Conservation (phyloP, 2,329 filamentous ascomycete genomes). For the Blastomyces silverae region DNA sequence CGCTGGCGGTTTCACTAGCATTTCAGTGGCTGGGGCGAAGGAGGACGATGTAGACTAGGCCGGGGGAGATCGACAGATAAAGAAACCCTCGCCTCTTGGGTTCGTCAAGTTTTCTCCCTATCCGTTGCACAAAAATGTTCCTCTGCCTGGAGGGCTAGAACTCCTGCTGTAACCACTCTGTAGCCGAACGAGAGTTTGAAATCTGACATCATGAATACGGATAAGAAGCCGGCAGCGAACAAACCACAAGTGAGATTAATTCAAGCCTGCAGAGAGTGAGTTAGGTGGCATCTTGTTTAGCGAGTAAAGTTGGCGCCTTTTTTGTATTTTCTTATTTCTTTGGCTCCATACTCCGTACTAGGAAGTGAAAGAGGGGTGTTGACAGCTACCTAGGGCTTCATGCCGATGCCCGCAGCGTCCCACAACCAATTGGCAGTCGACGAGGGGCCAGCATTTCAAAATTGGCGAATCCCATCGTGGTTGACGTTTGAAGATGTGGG, state of each 20-base stretch:
- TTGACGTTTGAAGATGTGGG: neutral
- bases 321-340: neutral
- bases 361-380: neutral
- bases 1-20: constrained; percentile 3
- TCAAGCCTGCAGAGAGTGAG: no score
- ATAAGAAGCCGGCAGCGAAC: no score
- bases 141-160: neutral
- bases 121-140: constrained; percentile 3
- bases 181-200: neutral
- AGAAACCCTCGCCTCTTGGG: neutral
- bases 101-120: neutral
- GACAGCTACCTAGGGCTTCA: no score
- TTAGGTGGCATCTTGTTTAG: no score
- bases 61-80: constrained; percentile 7
- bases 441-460: neutral
- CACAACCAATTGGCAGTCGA: neutral
- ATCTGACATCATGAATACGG: neutral
- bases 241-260: no score
- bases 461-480: neutral
- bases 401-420: neutral
- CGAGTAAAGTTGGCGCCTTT: neutral
- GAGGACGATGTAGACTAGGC: neutral
- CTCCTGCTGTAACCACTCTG: neutral
- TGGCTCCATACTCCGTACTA: neutral
- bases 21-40: constrained; percentile 5